Evolutionary conservation across 2,329 filamentous ascomycete genomes (phyloP), one percentile per base, ranked within the genome.

Genomic region (Neobulgaria alba): DNA sequence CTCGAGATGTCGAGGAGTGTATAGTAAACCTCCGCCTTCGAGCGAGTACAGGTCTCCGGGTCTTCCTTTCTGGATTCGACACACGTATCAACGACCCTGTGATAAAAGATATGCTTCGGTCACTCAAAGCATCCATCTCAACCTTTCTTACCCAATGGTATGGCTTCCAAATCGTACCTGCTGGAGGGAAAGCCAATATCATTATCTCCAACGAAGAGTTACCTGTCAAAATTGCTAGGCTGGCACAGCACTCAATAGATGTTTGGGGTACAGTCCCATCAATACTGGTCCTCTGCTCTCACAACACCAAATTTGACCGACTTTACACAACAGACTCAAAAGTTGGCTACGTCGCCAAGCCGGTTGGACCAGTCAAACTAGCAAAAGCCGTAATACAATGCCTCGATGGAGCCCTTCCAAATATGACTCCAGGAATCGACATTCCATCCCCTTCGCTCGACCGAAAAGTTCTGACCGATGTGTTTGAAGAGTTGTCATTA

Each of bases 61-160:
- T 56, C 12, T 43, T 47, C 8, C 45, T 60, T 7, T 46, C 53
- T 32, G 56, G 56, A 3, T 60, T 60, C 34, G 55, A 56, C 15
- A 33, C 38, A 21, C 36, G 48, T 7, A 46, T 39, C 1, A 33
- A 35, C 23, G 55, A 59, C 31, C 48, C 57, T 1, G 38, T 55
- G 5, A 17, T 48, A 9, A 39, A 42, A 5, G 47, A 54, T 21
- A 50, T 48, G 38, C 40, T 21, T 2, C 41, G 42, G 21, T 29
- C 53, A 10, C 42, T 58, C 2, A 54, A 57, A 36, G 36, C 41
- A 14, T 57, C 57, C 3, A 41, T 58, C 15, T 39, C 37, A 5
- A 56, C 52, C 8, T 57, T 58, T 33, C 38, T 59, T 2, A 41
- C 43, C 2, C 46, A 58, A 10, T 60, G 57, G 57, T 60, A 57